These are phyloP conservation scores for Corymbia calophylla DNA, from an alignment of 441 rosid species.

Conservation along the genomic window DNA sequence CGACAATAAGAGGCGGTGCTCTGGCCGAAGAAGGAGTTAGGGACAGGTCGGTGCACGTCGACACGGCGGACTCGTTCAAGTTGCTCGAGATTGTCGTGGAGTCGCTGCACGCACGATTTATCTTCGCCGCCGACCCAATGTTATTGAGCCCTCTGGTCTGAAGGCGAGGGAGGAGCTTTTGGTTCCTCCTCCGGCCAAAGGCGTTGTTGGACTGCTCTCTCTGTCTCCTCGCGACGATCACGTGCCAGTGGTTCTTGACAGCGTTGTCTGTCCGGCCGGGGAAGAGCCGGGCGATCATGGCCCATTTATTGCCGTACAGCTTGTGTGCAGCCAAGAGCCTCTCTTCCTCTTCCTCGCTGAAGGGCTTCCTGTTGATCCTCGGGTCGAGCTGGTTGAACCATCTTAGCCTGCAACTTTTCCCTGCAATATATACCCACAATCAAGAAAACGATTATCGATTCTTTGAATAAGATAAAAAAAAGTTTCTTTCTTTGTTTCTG, in stretches of 20 bases:
- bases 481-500: background rate
- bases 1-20: slow-evolving; percentile 13
- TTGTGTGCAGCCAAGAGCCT: slow-evolving; percentile 70
- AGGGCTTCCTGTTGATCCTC: slow-evolving; percentile 78
- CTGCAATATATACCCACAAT: slow-evolving; percentile 19
- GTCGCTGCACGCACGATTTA: slow-evolving; percentile 30
- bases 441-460: background rate
- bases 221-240: slow-evolving; percentile 80
- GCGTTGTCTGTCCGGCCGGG: slow-evolving; percentile 98
- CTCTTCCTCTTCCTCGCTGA: slow-evolving; percentile 85
- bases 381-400: slow-evolving; percentile 99
- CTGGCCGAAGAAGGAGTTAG: slow-evolving; percentile 46
- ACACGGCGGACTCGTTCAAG: slow-evolving; percentile 28
- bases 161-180: background rate
- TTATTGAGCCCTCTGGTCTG: slow-evolving; percentile 1
- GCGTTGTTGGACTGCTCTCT: slow-evolving; percentile 62
- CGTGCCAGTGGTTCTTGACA: slow-evolving; percentile 99
- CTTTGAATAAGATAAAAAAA: background rate
- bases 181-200: slow-evolving; percentile 40
- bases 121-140: slow-evolving; percentile 29
- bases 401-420: slow-evolving; percentile 92
- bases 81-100: slow-evolving; percentile 37
- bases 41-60: slow-evolving; percentile 54
- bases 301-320: slow-evolving; percentile 92
- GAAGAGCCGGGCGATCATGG: slow-evolving; percentile 81